Base-by-base conservation (phyloP, 495 filamentous ascomycete species). In the Neurospora discreta region DNA sequence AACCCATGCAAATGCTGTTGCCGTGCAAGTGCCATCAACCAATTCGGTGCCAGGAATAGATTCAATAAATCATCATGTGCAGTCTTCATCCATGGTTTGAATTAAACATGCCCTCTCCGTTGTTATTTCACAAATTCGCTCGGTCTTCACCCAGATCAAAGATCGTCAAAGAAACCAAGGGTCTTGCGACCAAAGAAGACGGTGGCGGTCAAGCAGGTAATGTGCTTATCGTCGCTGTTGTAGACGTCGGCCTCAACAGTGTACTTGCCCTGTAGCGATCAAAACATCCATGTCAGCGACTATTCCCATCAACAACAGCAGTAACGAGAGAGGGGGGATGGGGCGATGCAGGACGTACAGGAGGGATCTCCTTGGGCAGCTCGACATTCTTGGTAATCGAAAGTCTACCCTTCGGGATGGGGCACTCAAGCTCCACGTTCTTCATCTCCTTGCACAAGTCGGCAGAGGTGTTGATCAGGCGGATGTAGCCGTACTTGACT, bases 401-500 rank as follows among this genome's bases (percentile, higher is more conserved):
- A 75, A 92, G 85, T 30, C 88, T 81, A 67, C 94, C 95, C 81
- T 90, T 86, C 80, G 93, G 83, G 71, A 99, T 86, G 68, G 95
- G 95, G 80, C 95, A 99, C 71, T 92, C 82, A 65, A 98, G 84
- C 75, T 98, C 94, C 15, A 97, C 92, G 69, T 97, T 93, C 75
- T 86, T 81, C 71, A 97, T 88, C 80, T 97, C 88, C 26, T 97
- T 91, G 82, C 95, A 99, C 15, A 98, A 87, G 78, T 97, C 90
- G 75, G 90, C 88, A 71, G 81, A 83, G 71, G 91, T 90, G 75
- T 87, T 91, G 81, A 99, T 87, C 71, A 99, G 85, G 68, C 89
- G 92, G 78, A 99, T 97, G 76, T 97, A 83, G 74, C 93, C 95
- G 80, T 95, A 99, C 81, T 97, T 98, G 83, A 98, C 94, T 71